These are phyloP conservation scores for Retiboletus flavoniger DNA, from an alignment of 1,284 basidiomycete species.

Conservation along the genomic window DNA sequence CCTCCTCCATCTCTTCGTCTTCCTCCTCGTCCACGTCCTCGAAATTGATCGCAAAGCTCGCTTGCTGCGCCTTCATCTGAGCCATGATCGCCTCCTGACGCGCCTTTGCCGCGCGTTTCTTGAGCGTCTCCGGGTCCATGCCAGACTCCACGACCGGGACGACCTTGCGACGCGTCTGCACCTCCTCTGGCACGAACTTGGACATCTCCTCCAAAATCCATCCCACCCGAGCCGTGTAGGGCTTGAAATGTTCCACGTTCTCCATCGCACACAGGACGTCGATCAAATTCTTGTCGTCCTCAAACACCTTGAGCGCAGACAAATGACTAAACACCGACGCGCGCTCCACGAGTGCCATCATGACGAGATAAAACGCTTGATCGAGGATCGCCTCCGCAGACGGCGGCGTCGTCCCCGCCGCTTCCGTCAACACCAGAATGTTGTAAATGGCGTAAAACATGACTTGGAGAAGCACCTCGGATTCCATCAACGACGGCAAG, in stretches of 20 bases:
- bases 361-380: slow-evolving; percentile 80
- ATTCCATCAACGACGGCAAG: slow-evolving; percentile 61
- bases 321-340: slow-evolving; percentile 60
- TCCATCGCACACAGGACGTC: slow-evolving; percentile 76
- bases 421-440: slow-evolving; percentile 60
- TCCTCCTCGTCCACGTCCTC: slow-evolving; percentile 57
- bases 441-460: slow-evolving; percentile 78
- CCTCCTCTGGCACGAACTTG: slow-evolving; percentile 52
- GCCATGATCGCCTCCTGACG: slow-evolving; percentile 89
- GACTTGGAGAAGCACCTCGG: slow-evolving; percentile 68
- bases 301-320: slow-evolving; percentile 53
- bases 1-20: slow-evolving; percentile 56
- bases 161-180: slow-evolving; percentile 50
- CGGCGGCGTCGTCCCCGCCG: slow-evolving; percentile 56
- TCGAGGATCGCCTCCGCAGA: slow-evolving; percentile 88
- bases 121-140: slow-evolving; percentile 62
- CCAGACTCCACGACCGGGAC: slow-evolving; percentile 39
- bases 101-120: slow-evolving; percentile 79
- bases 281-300: slow-evolving; percentile 62
- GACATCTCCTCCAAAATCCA: slow-evolving; percentile 75
- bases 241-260: slow-evolving; percentile 68
- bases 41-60: slow-evolving; percentile 77
- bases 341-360: slow-evolving; percentile 78
- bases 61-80: slow-evolving; percentile 90
- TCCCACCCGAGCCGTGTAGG: slow-evolving; percentile 65